A percentile compares a stretch with the other conserved stretches of the same genome.
These are phyloP conservation scores for Trichosporon asahii DNA, from an alignment of 1,284 basidiomycete species.

Conservation along the genomic window DNA sequence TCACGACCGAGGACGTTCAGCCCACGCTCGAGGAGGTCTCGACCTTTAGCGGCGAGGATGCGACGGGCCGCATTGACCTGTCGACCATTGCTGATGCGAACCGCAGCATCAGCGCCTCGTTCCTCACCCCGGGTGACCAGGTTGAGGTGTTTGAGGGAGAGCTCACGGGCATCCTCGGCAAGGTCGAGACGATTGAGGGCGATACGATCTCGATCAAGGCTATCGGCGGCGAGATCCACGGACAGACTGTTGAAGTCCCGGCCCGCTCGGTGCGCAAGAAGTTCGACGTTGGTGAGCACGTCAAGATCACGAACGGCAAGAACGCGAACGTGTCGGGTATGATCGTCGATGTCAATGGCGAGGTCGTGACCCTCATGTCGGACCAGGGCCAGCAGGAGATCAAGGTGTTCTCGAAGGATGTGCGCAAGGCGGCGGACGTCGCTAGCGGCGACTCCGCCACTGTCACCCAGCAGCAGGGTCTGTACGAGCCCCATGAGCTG, in stretches of 20 bases:
- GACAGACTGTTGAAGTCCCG: conserved; percentile 73
- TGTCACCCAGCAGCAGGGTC: conserved; percentile 65
- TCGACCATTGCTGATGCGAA: conserved; percentile 49
- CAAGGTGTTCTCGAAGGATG: conserved; percentile 94
- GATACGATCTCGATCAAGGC: conserved; percentile 80
- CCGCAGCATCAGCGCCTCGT: conserved; percentile 58
- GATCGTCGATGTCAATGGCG: conserved; percentile 85
- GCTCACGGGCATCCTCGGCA: conserved; percentile 86
- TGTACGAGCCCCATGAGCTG: conserved; percentile 93
- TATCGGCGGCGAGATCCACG: conserved; percentile 61
- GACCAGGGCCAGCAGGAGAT: conserved; percentile 97
- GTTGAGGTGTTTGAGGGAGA: conserved; percentile 97
- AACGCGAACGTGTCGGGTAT: conserved; percentile 94
- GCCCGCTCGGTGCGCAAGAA: conserved; percentile 86
- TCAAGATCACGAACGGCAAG: conserved; percentile 95
- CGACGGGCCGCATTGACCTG: conserved; percentile 42
- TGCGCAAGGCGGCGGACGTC: conserved; percentile 94
- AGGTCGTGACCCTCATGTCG: conserved; percentile 93
- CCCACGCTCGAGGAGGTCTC: conserved; percentile 96
- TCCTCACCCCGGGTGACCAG: conserved; percentile 95
- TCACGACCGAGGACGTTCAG: conserved; percentile 85
- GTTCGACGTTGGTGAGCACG: conserved; percentile 96
- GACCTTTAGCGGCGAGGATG: conserved; percentile 65
- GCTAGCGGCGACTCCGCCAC: conserved; percentile 60
- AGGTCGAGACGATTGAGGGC: conserved; percentile 81